A percentile compares a stretch with the other conserved stretches of the same genome.
These are phyloP conservation scores for Claviceps digitariae DNA, from an alignment of 2,329 filamentous ascomycete genomes.

Conservation along the genomic window DNA sequence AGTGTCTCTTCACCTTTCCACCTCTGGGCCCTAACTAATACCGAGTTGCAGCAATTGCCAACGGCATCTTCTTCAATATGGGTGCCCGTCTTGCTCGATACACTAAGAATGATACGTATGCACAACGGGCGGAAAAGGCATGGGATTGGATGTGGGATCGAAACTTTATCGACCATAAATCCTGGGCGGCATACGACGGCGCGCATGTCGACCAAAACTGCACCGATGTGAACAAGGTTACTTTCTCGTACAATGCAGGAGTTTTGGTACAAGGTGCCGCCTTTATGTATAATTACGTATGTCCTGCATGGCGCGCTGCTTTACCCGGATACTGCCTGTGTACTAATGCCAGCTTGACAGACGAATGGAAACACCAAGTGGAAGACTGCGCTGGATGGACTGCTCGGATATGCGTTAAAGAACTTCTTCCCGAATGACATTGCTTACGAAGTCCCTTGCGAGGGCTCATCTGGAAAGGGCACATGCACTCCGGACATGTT, in stretches of 20 bases:
- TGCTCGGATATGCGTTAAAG: constrained; percentile 35
- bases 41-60: constrained; percentile 35
- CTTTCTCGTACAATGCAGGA: constrained; percentile 56
- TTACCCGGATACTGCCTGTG: not conserved
- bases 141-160: constrained; percentile 47
- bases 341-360: constrained; percentile 16
- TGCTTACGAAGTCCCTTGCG: constrained; percentile 56
- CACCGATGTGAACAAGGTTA: constrained; percentile 43
- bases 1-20: not conserved
- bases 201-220: constrained; percentile 45
- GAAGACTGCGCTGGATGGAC: constrained; percentile 39
- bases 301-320: constrained; percentile 11
- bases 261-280: constrained; percentile 49
- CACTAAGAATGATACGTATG: constrained; percentile 52
- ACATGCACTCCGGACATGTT: constrained; percentile 59
- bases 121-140: constrained; percentile 43
- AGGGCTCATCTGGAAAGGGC: constrained; percentile 35
- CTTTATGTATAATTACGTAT: constrained; percentile 52
- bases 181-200: constrained; percentile 52
- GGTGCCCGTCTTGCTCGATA: constrained; percentile 59
- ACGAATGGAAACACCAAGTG: constrained; percentile 41
- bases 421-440: constrained; percentile 43
- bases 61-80: constrained; percentile 50
- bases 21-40: not conserved
- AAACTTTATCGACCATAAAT: constrained; percentile 44